Conservation (phyloP, 1,284 basidiomycete species). For the Ceratobasidium sp. region DNA sequence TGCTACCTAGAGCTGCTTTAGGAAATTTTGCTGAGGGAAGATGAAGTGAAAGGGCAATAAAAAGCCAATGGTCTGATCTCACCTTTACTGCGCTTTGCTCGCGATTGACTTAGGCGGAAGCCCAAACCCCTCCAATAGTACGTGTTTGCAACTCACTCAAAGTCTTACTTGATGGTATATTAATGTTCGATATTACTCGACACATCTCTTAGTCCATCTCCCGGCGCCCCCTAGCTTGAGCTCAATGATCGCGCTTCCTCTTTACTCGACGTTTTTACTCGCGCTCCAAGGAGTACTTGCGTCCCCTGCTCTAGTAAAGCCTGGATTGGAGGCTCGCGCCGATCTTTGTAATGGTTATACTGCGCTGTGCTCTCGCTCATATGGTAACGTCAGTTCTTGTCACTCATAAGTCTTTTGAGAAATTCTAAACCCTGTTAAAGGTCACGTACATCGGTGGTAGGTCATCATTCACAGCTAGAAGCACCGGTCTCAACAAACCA, state of each 20-base stretch:
- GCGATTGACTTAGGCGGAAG: no score
- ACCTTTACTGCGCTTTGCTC: no score
- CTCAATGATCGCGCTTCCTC: constrained; percentile 15
- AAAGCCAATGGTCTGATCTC: no score
- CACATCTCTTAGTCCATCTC: neutral
- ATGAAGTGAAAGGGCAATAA: no score
- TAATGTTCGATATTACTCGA: neutral
- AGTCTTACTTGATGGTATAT: neutral
- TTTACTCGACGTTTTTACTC: neutral
- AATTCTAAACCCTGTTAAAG: neutral
- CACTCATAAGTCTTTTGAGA: neutral
- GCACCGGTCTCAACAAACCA: neutral
- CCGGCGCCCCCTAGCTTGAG: neutral
- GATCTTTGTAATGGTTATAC: constrained; percentile 42
- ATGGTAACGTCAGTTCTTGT: constrained; percentile 29
- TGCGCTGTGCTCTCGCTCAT: constrained; percentile 32
- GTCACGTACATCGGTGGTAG: constrained; percentile 38
- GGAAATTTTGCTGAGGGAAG: no score
- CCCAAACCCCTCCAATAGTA: no score
- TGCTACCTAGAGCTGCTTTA: no score
- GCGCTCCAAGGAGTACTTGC: neutral
- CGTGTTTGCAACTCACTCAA: neutral
- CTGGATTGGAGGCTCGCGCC: constrained; percentile 9
- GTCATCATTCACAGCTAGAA: neutral
- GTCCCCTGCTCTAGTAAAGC: neutral